These are phyloP conservation scores for Thraustochytrium sp. DNA, from an alignment of 352 stramenopile genomes.

Conservation along the genomic window DNA sequence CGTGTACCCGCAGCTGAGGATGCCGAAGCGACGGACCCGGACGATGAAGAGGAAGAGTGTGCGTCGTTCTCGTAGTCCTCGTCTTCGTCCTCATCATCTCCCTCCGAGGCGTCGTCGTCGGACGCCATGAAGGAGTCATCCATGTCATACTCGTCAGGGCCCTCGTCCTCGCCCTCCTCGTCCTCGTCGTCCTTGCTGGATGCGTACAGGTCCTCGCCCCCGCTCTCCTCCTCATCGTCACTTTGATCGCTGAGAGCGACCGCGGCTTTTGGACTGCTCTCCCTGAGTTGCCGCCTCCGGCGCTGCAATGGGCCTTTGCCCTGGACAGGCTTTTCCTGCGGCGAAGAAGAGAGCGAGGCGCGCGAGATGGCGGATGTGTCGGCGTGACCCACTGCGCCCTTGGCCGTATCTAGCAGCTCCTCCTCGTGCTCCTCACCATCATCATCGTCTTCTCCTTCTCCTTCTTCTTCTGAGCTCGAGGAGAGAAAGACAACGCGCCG, in stretches of 20 bases:
- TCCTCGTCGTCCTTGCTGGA: not conserved
- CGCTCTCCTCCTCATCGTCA: no score
- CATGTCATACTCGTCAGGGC: not conserved
- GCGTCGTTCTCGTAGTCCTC: not conserved
- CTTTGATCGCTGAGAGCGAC: not conserved
- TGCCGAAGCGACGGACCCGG: no score
- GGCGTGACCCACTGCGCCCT: not conserved
- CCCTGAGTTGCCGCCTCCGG: not conserved
- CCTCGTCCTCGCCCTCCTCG: not conserved
- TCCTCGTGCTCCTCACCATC: no score
- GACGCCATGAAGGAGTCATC: not conserved
- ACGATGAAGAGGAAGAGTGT: not conserved
- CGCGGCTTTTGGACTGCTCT: not conserved
- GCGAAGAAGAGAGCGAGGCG: no score
- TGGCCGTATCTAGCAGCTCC: not conserved
- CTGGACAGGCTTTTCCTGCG: no score
- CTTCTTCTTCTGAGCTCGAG: not conserved
- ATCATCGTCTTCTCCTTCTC: not conserved
- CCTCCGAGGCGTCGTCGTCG: not conserved
- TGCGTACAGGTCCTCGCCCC: not conserved
- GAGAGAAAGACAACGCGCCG: not conserved
- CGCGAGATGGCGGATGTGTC: not conserved
- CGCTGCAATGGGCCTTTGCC: no score
- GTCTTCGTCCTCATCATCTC: constrained; percentile 67
- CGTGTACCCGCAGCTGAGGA: no score